Evolutionary conservation across 2,329 filamentous ascomycete species (phyloP).

Genomic region (Blastomyces emzantsi): DNA sequence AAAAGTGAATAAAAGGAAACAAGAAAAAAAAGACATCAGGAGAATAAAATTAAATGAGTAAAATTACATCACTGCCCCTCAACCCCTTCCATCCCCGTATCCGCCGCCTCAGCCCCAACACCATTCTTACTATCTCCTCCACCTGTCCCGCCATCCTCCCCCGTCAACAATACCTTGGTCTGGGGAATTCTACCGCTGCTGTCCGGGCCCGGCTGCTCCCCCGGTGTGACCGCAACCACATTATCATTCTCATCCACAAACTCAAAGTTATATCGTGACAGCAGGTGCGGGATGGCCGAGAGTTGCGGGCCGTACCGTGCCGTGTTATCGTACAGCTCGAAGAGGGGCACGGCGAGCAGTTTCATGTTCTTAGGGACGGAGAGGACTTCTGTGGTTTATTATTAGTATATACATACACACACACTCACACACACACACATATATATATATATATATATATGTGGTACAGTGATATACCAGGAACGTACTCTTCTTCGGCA

Average conservation of each 20-base stretch:
- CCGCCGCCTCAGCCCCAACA: background rate
- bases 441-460: too few relatives aligned
- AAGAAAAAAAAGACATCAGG: background rate
- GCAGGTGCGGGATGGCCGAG: constrained; percentile 87
- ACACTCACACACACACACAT: background rate
- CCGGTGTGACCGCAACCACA: constrained; percentile 75
- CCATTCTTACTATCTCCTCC: background rate
- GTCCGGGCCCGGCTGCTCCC: constrained; percentile 47
- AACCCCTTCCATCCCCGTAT: constrained; percentile 18
- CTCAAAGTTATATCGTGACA: constrained; percentile 95
- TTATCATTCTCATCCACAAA: constrained; percentile 91
- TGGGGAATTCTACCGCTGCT: constrained; percentile 39
- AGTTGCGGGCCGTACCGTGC: constrained; percentile 90
- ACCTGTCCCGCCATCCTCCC: constrained; percentile 34
- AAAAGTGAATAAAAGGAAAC: too few relatives aligned
- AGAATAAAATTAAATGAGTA: constrained; percentile 4
- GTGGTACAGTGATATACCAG: background rate
- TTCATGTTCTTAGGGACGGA: constrained; percentile 99
- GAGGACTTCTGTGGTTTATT: constrained; percentile 61
- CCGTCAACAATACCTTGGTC: constrained; percentile 51
- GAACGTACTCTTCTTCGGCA: constrained; percentile 73
- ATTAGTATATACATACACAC: background rate
- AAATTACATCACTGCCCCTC: constrained; percentile 12
- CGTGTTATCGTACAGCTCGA: constrained; percentile 97
- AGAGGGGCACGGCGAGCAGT: constrained; percentile 87